These are phyloP conservation scores for Yarrowia divulgata DNA, from an alignment of 805 yeast genomes.

Conservation along the genomic window DNA sequence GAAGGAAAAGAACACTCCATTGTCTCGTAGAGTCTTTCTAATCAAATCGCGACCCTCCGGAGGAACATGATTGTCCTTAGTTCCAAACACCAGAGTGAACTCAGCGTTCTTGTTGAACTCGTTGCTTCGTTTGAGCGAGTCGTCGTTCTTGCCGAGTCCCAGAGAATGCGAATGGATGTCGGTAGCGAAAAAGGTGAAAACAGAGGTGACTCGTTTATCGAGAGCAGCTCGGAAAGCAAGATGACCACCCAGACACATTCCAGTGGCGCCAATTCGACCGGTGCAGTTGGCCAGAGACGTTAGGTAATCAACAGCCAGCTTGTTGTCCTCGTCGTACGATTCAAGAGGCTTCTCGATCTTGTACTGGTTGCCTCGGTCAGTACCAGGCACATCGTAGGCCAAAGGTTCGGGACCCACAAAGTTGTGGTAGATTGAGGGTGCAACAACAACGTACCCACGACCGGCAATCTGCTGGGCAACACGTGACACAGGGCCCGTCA, in stretches of 20 bases:
- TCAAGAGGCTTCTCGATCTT: constrained; percentile 70
- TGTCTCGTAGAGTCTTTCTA: constrained; percentile 63
- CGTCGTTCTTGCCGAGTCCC: constrained; percentile 70
- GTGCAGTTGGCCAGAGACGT: constrained; percentile 65
- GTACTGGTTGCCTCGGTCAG: constrained; percentile 73
- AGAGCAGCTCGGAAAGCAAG: constrained; percentile 74
- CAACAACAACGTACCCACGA: constrained; percentile 79
- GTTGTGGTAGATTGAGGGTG: constrained; percentile 81
- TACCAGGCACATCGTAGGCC: constrained; percentile 73
- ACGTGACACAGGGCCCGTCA: constrained; percentile 77
- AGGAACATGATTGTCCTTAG: constrained; percentile 81
- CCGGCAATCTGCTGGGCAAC: constrained; percentile 81
- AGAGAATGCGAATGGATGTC: constrained; percentile 74
- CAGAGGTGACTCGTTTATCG: constrained; percentile 68
- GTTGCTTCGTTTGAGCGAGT: constrained; percentile 64
- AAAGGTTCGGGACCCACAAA: constrained; percentile 69
- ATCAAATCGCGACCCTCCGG: constrained; percentile 78
- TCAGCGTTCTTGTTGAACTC: constrained; percentile 59
- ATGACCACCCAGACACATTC: constrained; percentile 89
- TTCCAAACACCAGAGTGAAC: constrained; percentile 72
- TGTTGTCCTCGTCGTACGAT: constrained; percentile 79
- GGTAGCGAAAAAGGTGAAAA: constrained; percentile 80
- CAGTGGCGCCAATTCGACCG: constrained; percentile 80
- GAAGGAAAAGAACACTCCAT: constrained; percentile 69
- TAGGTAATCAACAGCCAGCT: constrained; percentile 68